Evolutionary conservation across 169 alveolate species (phyloP).

Genomic region (Plasmodium vivax): DNA sequence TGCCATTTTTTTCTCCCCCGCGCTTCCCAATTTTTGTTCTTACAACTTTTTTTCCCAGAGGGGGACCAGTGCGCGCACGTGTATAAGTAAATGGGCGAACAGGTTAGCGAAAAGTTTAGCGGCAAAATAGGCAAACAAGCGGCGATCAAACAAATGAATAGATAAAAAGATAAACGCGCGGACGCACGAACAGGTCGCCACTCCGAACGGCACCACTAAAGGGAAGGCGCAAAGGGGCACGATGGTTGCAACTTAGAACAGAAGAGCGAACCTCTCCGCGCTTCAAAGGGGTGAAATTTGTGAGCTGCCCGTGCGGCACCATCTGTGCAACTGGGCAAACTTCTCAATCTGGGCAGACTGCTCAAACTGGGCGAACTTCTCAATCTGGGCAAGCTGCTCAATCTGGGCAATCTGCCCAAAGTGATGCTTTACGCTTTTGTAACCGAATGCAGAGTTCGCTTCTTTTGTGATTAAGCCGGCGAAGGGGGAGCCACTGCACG

Average conservation of each 20-base stretch:
- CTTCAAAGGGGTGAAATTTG: background rate
- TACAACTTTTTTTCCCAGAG: background rate
- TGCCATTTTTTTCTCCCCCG: background rate
- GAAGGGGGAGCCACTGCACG: background rate
- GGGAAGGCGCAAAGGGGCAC: background rate
- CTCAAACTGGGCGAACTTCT: background rate
- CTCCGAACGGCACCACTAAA: background rate
- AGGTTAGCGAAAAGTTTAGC: background rate
- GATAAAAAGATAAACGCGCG: background rate
- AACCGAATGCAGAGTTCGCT: background rate
- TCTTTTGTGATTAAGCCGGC: background rate
- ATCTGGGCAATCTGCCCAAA: background rate
- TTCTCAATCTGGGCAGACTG: background rate
- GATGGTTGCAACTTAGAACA: background rate
- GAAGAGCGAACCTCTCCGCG: background rate
- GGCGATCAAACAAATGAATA: background rate
- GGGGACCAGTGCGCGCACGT: background rate
- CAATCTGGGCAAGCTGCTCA: background rate
- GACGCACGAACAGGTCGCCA: background rate
- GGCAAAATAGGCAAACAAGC: background rate
- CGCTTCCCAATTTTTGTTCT: background rate
- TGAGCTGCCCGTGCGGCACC: background rate
- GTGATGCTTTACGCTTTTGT: background rate
- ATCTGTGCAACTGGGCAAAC: background rate
- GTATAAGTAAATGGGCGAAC: background rate